A percentile compares a stretch with the other conserved stretches of the same genome.
phyloP scores from a whole-genome alignment of 345 rosid genomes.

The Lepidium africanum region DNA sequence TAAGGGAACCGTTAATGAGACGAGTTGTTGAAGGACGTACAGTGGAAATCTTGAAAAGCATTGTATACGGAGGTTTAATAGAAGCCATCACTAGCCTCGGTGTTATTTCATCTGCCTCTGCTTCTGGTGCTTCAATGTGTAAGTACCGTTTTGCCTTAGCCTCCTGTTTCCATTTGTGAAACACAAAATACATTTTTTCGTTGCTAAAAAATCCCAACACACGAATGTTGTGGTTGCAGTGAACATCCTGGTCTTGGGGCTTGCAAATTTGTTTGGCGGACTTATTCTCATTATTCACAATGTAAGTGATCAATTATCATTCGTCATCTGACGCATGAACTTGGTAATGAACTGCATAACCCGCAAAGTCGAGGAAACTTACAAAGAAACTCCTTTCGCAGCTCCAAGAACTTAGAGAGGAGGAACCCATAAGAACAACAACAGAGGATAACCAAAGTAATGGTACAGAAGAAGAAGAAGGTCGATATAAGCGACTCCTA shows the following conservation, averaged over 20 bases:
- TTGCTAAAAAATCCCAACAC: not conserved
- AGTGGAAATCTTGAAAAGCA: constrained; percentile 67
- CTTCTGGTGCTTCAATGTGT: constrained; percentile 66
- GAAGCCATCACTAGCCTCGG: constrained; percentile 76
- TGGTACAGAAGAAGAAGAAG: constrained; percentile 34
- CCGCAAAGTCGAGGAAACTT: not conserved
- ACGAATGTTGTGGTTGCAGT: constrained; percentile 41
- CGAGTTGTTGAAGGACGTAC: constrained; percentile 21
- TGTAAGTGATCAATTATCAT: constrained; percentile 39
- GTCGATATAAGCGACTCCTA: constrained; percentile 47
- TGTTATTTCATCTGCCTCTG: constrained; percentile 84
- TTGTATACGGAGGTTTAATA: constrained; percentile 76
- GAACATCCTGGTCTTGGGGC: constrained; percentile 63
- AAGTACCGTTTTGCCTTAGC: constrained; percentile 21
- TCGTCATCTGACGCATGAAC: not conserved
- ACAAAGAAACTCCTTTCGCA: not conserved
- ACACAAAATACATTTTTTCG: not conserved
- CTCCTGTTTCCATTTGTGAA: not conserved
- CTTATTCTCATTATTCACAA: constrained; percentile 51
- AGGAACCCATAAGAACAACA: constrained; percentile 37
- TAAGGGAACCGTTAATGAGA: constrained; percentile 6
- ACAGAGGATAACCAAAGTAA: constrained; percentile 7
- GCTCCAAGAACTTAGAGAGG: constrained; percentile 45
- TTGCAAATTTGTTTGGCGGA: constrained; percentile 81
- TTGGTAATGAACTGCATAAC: not conserved